Evolutionary conservation across 129 eudicot genomes (phyloP), one percentile per base, ranked within the genome.

Genomic region (Tagetes patula): DNA sequence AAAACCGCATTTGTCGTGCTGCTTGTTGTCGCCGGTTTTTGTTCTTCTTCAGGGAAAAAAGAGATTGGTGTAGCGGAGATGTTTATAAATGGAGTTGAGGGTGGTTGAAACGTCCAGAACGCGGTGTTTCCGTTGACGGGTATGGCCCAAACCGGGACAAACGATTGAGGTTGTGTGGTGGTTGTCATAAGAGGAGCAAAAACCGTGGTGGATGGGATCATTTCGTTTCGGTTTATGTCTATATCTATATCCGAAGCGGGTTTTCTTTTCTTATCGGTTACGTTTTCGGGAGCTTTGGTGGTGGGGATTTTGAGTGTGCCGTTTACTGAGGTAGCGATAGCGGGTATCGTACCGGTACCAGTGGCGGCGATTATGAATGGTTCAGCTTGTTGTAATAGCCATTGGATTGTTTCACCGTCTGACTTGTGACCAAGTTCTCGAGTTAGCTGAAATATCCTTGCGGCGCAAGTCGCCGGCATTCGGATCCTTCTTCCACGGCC

Each of bases 401-500:
- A 92, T 50, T 87, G 70, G 2, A 91, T 88, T 0, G 97, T 91
- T 61, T 91, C 97, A 0, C 97, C 97, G n/a, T 91, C 97, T 0
- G 96, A 86, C 63, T 91, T 91, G 9, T 86, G 96, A 1, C 96
- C 92, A 0, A 91, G 76, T 69, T 91, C 97, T 3, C 97, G 69
- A 1, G 97, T 92, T 56, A 92, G 39, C 70, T 89, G 97, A 48
- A 92, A 92, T 9, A 92, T 83, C 34, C 97, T 82, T 0, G 97
- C 96, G 0, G 97, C 97, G 61, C 96, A 87, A 0, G 96, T 73
- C 3, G 97, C 96, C 61, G 97, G 96, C 96, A 92, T 79, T 8
- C 97, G 91, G 58, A 92, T 81, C 65, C 97, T 81, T 73, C 97
- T 79, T 41, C 97, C 97, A 12, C 97, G 92, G 5, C 97, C 97